Percentiles rank a stretch among this genome's conserved stretches.
These are phyloP conservation scores for Metschnikowia gelsemii DNA, from an alignment of 805 yeast genomes.

Conservation along the genomic window DNA sequence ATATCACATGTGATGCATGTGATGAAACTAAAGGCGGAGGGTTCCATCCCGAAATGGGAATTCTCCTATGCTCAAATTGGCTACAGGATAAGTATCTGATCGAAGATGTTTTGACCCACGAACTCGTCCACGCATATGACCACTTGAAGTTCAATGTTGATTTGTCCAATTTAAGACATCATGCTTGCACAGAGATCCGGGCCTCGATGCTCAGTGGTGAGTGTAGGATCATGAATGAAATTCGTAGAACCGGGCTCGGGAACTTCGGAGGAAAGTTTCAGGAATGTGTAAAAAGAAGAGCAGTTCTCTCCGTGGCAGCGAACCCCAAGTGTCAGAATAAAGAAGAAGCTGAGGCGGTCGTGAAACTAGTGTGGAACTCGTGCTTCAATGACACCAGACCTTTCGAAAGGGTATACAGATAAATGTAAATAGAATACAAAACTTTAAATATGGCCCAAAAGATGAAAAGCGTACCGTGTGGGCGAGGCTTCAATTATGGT, in stretches of 20 bases:
- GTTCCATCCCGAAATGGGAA: slow-evolving; percentile 85
- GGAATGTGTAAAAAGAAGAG: slow-evolving; percentile 85
- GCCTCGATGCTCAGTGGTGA: slow-evolving; percentile 94
- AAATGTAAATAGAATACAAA: slow-evolving; percentile 16
- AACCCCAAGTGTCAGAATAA: slow-evolving; percentile 78
- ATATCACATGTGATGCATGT: slow-evolving; percentile 78
- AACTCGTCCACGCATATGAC: slow-evolving; percentile 90
- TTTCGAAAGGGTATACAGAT: slow-evolving; percentile 85
- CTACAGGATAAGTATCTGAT: slow-evolving; percentile 71
- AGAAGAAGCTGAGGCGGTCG: slow-evolving; percentile 75
- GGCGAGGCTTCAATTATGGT: too few relatives aligned
- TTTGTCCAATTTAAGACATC: slow-evolving; percentile 82
- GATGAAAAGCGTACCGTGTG: too few relatives aligned
- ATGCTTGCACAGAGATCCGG: slow-evolving; percentile 94
- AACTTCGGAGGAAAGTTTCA: slow-evolving; percentile 81
- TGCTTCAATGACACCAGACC: slow-evolving; percentile 96
- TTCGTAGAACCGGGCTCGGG: slow-evolving; percentile 52
- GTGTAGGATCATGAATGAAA: slow-evolving; percentile 86
- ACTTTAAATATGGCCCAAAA: too few relatives aligned
- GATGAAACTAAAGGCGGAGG: slow-evolving; percentile 87
- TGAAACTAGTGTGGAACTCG: slow-evolving; percentile 85
- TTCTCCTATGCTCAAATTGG: slow-evolving; percentile 83
- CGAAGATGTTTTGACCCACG: slow-evolving; percentile 92
- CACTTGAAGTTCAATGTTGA: slow-evolving; percentile 84
- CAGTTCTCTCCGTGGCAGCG: slow-evolving; percentile 76